Percentiles rank a stretch among this genome's conserved stretches.
Conservation (phyloP, 2,329 filamentous ascomycete genomes). For the Epichloe sp. region DNA sequence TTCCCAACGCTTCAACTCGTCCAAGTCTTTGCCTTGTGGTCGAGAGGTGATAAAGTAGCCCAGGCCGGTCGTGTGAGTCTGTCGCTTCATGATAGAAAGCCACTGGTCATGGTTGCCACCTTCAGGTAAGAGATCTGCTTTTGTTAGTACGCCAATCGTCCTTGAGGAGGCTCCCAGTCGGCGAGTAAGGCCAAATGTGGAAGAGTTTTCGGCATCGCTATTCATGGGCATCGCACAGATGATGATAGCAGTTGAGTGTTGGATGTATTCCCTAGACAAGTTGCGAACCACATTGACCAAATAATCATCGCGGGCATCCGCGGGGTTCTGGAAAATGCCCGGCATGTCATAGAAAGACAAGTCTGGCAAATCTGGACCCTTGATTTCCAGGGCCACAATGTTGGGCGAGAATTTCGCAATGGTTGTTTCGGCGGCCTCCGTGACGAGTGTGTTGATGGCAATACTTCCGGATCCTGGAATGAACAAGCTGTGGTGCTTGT, state of each 20-base stretch:
- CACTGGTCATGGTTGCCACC: slow-evolving; percentile 41
- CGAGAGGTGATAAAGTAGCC: slow-evolving; percentile 70
- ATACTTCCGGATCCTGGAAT: slow-evolving; percentile 36
- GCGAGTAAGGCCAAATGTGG: slow-evolving; percentile 52
- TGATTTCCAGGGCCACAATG: slow-evolving; percentile 63
- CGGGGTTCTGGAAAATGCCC: slow-evolving; percentile 62
- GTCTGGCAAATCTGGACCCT: slow-evolving; percentile 55
- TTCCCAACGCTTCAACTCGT: slow-evolving; percentile 38
- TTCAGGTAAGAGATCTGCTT: slow-evolving; percentile 58
- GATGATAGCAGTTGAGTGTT: slow-evolving; percentile 57
- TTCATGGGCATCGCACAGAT: slow-evolving; percentile 69
- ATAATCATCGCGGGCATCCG: slow-evolving; percentile 50
- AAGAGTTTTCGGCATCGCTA: slow-evolving; percentile 62
- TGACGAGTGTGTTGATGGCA: slow-evolving; percentile 20
- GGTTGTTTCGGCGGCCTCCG: slow-evolving; percentile 26
- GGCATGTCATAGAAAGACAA: slow-evolving; percentile 78
- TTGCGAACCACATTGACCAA: slow-evolving; percentile 61
- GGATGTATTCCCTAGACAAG: slow-evolving; percentile 57
- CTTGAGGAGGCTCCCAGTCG: slow-evolving; percentile 40
- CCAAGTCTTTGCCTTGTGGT: slow-evolving; percentile 41
- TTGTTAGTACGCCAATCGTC: slow-evolving; percentile 69
- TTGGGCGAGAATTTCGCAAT: slow-evolving; percentile 70
- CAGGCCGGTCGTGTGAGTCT: slow-evolving; percentile 51
- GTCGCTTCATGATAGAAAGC: slow-evolving; percentile 47
- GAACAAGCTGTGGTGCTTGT: slow-evolving; percentile 36